These are phyloP conservation scores for Lasiodiplodia citricola DNA, from an alignment of 2,329 filamentous ascomycete species.

Conservation along the genomic window DNA sequence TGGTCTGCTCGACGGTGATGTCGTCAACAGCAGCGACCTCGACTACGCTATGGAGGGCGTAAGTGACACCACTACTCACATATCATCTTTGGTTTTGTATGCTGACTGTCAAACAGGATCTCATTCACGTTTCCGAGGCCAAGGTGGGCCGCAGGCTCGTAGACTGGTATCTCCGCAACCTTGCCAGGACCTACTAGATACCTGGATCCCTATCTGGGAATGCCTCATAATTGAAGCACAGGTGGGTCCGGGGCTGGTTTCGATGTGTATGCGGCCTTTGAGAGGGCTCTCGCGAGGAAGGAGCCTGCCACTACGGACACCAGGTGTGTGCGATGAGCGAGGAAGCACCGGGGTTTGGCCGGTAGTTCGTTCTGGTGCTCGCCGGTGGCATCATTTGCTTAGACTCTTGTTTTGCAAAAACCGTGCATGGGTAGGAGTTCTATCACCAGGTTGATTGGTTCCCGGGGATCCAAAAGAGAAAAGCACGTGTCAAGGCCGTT, in stretches of 20 bases:
- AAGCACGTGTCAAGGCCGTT: neutral
- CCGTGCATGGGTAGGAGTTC: constrained; percentile 17
- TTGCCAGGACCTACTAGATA: constrained; percentile 86
- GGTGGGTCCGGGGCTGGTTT: neutral
- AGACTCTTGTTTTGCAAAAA: neutral
- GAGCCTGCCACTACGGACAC: neutral
- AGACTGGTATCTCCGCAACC: constrained; percentile 98
- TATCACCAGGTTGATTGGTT: constrained; percentile 4
- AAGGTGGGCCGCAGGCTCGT: constrained; percentile 97
- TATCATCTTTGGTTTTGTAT: neutral
- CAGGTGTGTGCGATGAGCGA: neutral
- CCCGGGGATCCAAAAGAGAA: neutral
- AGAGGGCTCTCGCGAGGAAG: neutral
- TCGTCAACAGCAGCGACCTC: constrained; percentile 90
- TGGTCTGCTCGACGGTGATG: constrained; percentile 87
- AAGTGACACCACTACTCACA: constrained; percentile 51
- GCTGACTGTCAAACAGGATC: constrained; percentile 64
- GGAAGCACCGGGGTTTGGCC: neutral
- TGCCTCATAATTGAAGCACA: neutral
- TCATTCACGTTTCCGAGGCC: constrained; percentile 98
- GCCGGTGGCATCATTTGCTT: neutral
- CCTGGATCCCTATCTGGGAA: neutral
- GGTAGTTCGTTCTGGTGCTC: neutral
- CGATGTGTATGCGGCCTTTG: neutral
- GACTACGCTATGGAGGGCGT: constrained; percentile 96